These are phyloP conservation scores for Sordariomycetes sp. DNA, from an alignment of 2,329 filamentous ascomycete genomes.

Conservation along the genomic window DNA sequence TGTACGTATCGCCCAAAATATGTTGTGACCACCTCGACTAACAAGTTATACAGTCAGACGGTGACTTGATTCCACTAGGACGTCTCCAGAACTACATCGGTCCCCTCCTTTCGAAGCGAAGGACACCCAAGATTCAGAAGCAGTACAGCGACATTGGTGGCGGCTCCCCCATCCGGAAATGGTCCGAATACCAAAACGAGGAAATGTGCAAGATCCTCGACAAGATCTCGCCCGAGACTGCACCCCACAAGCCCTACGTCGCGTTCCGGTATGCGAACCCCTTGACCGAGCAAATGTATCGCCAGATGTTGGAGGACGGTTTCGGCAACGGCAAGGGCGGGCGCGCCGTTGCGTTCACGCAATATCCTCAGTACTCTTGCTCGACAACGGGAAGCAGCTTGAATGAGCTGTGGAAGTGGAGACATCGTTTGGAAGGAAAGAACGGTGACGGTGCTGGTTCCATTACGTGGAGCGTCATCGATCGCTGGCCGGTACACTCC, in stretches of 20 bases:
- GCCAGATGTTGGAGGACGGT: constrained; percentile 71
- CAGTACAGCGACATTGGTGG: constrained; percentile 94
- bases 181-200: constrained; percentile 87
- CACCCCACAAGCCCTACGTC: constrained; percentile 94
- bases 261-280: constrained; percentile 94
- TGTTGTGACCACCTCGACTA: not conserved
- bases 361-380: constrained; percentile 98
- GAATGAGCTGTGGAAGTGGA: constrained; percentile 98
- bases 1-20: constrained; percentile 43
- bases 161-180: constrained; percentile 95
- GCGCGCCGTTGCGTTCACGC: constrained; percentile 90
- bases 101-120: constrained; percentile 72
- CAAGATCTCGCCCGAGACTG: constrained; percentile 81
- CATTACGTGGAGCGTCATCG: constrained; percentile 95
- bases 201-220: constrained; percentile 99
- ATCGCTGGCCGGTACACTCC: constrained; percentile 88
- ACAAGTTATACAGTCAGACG: constrained; percentile 58
- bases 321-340: constrained; percentile 88
- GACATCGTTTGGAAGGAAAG: constrained; percentile 77
- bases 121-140: constrained; percentile 93
- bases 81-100: constrained; percentile 85
- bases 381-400: constrained; percentile 93
- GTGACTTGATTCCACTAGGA: constrained; percentile 90
- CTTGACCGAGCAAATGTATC: constrained; percentile 90
- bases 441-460: constrained; percentile 50